Percentiles rank a stretch among this genome's conserved stretches.
Conservation (phyloP, 208 protist genomes). For the Wallacemonas collosoma region DNA sequence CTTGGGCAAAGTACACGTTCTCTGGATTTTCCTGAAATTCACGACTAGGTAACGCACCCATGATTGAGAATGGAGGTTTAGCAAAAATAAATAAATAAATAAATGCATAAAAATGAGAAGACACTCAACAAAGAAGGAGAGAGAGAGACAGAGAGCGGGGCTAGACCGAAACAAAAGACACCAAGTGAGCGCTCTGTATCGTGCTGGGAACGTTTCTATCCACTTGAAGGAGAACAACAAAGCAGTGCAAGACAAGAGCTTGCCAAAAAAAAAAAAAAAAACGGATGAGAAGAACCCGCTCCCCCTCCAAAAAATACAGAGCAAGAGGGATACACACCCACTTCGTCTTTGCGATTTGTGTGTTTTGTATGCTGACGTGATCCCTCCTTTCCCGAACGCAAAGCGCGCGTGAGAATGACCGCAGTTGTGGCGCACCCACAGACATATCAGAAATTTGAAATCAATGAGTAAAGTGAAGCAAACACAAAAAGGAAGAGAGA, state of each 20-base stretch:
- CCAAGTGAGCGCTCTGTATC: not conserved
- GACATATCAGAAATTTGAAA: not conserved
- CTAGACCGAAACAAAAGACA: slow-evolving; percentile 9
- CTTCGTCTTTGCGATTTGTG: too few species aligned
- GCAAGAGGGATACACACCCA: too few species aligned
- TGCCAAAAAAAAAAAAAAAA: too few species aligned
- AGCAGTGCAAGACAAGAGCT: too few species aligned
- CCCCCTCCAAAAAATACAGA: too few species aligned
- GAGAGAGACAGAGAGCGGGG: not conserved
- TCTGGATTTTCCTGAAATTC: slow-evolving; percentile 51
- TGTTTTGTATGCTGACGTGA: too few species aligned
- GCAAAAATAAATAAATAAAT: slow-evolving; percentile 1
- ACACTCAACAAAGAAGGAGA: slow-evolving; percentile 5
- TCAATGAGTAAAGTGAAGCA: slow-evolving; percentile 8
- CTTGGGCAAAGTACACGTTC: slow-evolving; percentile 45
- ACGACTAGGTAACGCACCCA: slow-evolving; percentile 62
- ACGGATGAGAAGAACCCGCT: too few species aligned
- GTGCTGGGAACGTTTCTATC: too few species aligned
- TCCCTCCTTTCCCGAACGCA: too few species aligned
- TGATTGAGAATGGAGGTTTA: slow-evolving; percentile 8
- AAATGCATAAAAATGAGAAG: slow-evolving; percentile 24
- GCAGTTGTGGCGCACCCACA: not conserved
- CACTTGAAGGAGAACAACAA: too few species aligned
- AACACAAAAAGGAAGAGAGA: slow-evolving; percentile 9
- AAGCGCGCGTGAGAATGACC: too few species aligned